Conservation (phyloP, 805 yeast species). For the Candida ovalis region DNA sequence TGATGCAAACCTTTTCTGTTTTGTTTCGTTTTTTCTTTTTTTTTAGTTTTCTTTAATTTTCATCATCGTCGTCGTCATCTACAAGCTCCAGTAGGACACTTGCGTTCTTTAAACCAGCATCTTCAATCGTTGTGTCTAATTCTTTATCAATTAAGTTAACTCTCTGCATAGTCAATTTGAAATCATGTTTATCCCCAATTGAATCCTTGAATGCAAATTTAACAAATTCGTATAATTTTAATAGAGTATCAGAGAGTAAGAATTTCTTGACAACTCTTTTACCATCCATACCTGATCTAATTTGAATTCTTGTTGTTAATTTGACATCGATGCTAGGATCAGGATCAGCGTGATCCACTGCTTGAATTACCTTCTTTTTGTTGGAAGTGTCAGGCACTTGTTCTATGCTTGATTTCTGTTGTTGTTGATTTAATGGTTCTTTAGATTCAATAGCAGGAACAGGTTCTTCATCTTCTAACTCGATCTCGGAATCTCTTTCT, state of each 20-base stretch:
- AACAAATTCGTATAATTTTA: constrained; percentile 57
- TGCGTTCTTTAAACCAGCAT: constrained; percentile 79
- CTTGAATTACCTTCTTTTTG: constrained; percentile 6
- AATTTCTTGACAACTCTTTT: constrained; percentile 73
- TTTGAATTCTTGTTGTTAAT: constrained; percentile 72
- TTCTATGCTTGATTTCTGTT: too few species aligned
- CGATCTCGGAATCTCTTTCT: not conserved
- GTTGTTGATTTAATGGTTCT: not conserved
- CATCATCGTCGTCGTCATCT: constrained; percentile 23
- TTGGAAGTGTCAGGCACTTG: too few species aligned
- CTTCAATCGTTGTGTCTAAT: constrained; percentile 57
- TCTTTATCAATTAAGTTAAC: constrained; percentile 49
- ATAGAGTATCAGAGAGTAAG: constrained; percentile 52
- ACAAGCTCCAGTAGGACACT: constrained; percentile 64
- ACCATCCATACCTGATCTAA: constrained; percentile 81
- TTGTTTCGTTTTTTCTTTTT: not conserved
- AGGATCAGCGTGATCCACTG: constrained; percentile 59
- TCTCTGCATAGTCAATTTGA: constrained; percentile 57
- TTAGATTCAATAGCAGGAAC: not conserved
- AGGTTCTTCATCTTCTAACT: not conserved
- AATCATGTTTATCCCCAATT: constrained; percentile 36
- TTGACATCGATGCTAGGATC: constrained; percentile 40
- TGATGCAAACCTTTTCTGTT: not conserved
- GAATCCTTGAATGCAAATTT: constrained; percentile 53
- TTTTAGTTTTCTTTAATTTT: too few species aligned